Conservation (phyloP, 1,139 yeast species). For the Hansenula sp. region DNA sequence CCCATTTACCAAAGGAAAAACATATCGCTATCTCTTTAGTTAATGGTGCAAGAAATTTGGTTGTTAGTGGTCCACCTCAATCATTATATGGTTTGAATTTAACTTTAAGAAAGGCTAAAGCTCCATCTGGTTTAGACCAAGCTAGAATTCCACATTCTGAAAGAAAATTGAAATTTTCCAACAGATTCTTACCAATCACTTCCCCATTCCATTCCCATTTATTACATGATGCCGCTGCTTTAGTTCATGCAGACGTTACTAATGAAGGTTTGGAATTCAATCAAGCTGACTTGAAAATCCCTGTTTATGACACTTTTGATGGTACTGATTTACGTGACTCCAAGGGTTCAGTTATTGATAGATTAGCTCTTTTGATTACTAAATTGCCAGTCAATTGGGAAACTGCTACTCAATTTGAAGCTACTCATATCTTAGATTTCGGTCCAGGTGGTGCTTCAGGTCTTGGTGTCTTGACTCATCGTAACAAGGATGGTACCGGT, state of each 20-base stretch:
- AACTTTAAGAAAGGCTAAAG: conserved; percentile 89
- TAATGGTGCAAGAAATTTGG: conserved; percentile 94
- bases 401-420: conserved; percentile 69
- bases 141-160: conserved; percentile 90
- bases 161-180: conserved; percentile 89
- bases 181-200: conserved; percentile 90
- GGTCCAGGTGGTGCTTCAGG: conserved; percentile 99
- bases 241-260: conserved; percentile 62
- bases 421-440: conserved; percentile 90
- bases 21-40: conserved; percentile 87
- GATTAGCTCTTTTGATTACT: conserved; percentile 79
- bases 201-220: conserved; percentile 97
- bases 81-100: conserved; percentile 95
- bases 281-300: conserved; percentile 60
- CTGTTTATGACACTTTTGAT: conserved; percentile 86
- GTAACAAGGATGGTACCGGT: conserved; percentile 99
- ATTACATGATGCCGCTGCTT: conserved; percentile 65
- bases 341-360: conserved; percentile 50
- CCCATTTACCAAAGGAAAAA: conserved; percentile 88
- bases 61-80: conserved; percentile 97
- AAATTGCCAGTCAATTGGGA: conserved; percentile 96
- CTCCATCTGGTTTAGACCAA: conserved; percentile 92
- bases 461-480: conserved; percentile 90
- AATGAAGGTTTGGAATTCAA: conserved; percentile 54
- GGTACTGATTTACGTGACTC: conserved; percentile 72